Evolutionary conservation across 805 yeast genomes (phyloP), one percentile per base, ranked within the genome.

Genomic region (Suhomyces sp.): DNA sequence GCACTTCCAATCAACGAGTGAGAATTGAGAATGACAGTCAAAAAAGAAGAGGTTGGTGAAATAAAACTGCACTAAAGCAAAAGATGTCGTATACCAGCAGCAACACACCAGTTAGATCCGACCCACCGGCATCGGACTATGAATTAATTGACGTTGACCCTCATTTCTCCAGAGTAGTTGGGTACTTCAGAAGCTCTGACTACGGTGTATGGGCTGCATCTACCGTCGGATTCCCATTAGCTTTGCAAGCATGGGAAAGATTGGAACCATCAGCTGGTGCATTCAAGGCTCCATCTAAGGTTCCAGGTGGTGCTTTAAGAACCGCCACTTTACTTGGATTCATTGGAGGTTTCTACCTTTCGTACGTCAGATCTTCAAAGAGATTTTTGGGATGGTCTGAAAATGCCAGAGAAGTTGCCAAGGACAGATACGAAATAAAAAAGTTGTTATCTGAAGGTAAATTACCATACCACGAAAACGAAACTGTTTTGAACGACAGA

Each of bases 381-480:
- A 80, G 96, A 65, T 89, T 89, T 71, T 83, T 86, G 79, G 96
- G 96, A 26, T 81, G 83, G 75, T 59, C 79, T 23, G 96, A 90
- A 71, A 89, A 89, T 70, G 60, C 74, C 33, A 73, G 84, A 57
- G 96, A 89, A 70, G 90, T 87, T 50, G 65, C 65, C 52, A 83
- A 78, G 70, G 96, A 90, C 69, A 78, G 96, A 67, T 85, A 76
- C 65, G 91, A 89, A 69, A 79, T 85, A 57, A 88, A 88, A 69
- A 74, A 77, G 57, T 77, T 84, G 57, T 79, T 89, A 57, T 78
- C 88, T 31, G 71, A 80, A 63, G 90, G 87, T 36, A 75, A 78
- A 62, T 78, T 84, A 50, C 89, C 93, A 35, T 87, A 83, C 68
- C 89, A 88, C 44, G 77, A 73, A 60, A 83, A 90, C 52, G 74